Evolutionary conservation across 805 yeast species (phyloP).

Genomic region (Kluyveromyces nonfermentans): DNA sequence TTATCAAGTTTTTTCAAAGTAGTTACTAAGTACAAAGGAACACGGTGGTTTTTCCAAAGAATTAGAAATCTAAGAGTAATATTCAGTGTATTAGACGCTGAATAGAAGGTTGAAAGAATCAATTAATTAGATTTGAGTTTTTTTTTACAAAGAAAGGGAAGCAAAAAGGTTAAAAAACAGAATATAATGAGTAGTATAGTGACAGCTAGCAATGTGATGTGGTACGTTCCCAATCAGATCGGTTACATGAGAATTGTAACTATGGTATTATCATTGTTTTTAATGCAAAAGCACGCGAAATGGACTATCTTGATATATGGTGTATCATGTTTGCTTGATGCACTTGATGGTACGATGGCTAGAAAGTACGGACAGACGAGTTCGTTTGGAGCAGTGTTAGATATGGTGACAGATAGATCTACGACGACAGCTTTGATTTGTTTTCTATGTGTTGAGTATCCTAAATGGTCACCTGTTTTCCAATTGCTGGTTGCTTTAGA

Average conservation of each 20-base stretch:
- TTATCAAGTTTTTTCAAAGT: not conserved
- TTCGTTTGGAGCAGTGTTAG: conserved; percentile 90
- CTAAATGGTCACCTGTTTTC: conserved; percentile 45
- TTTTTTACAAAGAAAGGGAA: too few relatives aligned
- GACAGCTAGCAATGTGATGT: conserved; percentile 49
- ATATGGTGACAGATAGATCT: conserved; percentile 98
- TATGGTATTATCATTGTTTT: conserved; percentile 66
- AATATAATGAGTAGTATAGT: conserved; percentile 7
- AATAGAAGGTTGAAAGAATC: not conserved
- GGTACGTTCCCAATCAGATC: conserved; percentile 83
- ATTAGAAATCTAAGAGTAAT: too few relatives aligned
- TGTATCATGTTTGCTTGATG: conserved; percentile 85
- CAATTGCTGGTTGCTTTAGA: conserved; percentile 79
- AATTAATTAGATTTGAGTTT: not conserved
- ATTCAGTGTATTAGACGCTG: too few relatives aligned
- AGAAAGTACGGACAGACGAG: conserved; percentile 83
- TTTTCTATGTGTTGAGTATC: conserved; percentile 73
- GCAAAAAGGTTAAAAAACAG: too few relatives aligned
- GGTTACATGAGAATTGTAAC: conserved; percentile 82
- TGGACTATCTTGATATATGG: conserved; percentile 71
- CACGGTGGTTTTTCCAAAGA: not conserved
- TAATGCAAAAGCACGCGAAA: conserved; percentile 80
- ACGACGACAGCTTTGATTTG: conserved; percentile 92
- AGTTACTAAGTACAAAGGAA: not conserved
- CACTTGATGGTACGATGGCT: conserved; percentile 94